These are phyloP conservation scores for Epichloe aotearoae DNA, from an alignment of 2,329 filamentous ascomycete genomes.

Conservation along the genomic window DNA sequence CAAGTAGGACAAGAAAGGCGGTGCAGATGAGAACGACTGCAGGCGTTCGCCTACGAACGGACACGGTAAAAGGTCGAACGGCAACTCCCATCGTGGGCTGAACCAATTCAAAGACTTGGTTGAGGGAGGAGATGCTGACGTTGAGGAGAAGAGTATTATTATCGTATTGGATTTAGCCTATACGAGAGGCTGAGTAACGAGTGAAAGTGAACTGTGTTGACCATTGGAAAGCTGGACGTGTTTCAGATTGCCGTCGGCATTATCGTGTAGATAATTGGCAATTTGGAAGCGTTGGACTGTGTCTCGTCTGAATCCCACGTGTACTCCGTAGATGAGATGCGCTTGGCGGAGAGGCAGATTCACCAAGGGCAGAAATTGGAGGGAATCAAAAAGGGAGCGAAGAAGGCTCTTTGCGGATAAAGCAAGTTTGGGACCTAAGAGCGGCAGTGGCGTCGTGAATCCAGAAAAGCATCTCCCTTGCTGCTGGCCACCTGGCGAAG, in stretches of 20 bases:
- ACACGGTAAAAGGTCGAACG: conserved; percentile 5
- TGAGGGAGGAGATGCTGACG: background rate
- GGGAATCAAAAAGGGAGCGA: no score
- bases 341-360: background rate
- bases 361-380: no score
- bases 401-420: no score
- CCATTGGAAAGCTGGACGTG: background rate
- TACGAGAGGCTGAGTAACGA: background rate
- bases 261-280: background rate
- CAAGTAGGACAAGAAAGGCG: conserved; percentile 1
- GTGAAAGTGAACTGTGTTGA: background rate
- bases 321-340: background rate
- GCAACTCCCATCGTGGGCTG: conserved; percentile 4
- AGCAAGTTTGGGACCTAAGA: no score
- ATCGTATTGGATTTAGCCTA: background rate
- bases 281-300: background rate
- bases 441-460: no score
- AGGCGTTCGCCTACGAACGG: conserved; percentile 1
- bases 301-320: background rate
- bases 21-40: background rate
- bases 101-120: no score
- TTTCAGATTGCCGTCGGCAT: background rate
- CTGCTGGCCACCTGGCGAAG: no score
- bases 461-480: no score
- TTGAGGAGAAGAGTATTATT: background rate